Evolutionary conservation across 495 filamentous ascomycete genomes (phyloP).

Genomic region (Friedmanniomyces simplex): DNA sequence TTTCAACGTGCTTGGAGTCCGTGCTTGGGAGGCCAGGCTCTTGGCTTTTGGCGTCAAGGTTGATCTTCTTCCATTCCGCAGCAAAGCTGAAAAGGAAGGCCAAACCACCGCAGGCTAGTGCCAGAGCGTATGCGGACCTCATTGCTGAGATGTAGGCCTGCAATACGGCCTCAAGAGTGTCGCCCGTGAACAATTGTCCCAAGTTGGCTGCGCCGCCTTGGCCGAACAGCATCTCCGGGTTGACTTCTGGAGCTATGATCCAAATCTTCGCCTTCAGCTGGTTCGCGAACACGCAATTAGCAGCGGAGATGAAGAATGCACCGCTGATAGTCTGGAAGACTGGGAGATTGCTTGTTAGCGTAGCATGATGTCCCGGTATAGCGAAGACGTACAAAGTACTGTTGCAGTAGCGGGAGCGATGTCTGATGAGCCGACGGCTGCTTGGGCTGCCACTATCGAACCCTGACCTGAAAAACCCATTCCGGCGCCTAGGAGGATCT

Average conservation of each 20-base stretch:
- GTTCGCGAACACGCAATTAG: conserved; percentile 30
- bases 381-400: conserved; percentile 14
- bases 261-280: neutral
- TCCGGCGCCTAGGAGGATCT: conserved; percentile 23
- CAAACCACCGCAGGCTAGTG: neutral
- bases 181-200: neutral
- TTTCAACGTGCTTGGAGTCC: neutral
- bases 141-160: neutral
- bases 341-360: neutral
- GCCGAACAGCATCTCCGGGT: neutral
- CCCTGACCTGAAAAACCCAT: conserved; percentile 26
- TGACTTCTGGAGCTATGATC: neutral
- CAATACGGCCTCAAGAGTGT: neutral
- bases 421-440: conserved; percentile 21
- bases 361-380: too few relatives aligned
- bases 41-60: neutral
- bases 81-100: neutral
- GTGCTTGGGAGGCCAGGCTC: neutral
- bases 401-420: conserved; percentile 30
- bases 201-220: neutral
- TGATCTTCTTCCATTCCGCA: neutral
- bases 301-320: conserved; percentile 25
- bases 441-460: conserved; percentile 30
- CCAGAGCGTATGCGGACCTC: neutral
- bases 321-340: conserved; percentile 32